Percentiles rank a stretch among this genome's conserved stretches.
phyloP scores from a whole-genome alignment of 2,329 filamentous ascomycete species.

The Fusarium gaditjirri region DNA sequence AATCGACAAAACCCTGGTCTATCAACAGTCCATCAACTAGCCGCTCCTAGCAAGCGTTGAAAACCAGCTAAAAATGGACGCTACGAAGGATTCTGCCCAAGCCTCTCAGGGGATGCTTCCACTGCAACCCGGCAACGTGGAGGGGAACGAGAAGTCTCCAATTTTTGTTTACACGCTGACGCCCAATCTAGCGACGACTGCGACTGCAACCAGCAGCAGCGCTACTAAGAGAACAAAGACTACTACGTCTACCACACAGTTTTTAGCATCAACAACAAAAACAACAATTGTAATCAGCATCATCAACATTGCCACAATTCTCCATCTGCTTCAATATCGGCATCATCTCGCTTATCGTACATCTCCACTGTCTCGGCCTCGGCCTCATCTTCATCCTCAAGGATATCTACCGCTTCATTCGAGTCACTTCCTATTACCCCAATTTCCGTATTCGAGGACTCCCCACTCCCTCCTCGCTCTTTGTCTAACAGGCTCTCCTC shows the following conservation, averaged over 20 bases:
- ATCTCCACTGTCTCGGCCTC: conserved; percentile 39
- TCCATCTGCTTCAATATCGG: conserved; percentile 38
- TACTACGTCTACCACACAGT: conserved; percentile 11
- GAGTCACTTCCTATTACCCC: conserved; percentile 35
- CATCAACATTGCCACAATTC: conserved; percentile 44
- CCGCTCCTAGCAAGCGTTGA: conserved; percentile 18
- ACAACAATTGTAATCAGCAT: conserved; percentile 41
- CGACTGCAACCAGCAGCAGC: conserved; percentile 10
- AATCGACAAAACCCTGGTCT: not conserved
- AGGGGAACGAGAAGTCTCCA: conserved; percentile 51
- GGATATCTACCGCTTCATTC: conserved; percentile 38
- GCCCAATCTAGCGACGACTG: conserved; percentile 26
- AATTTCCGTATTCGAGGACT: conserved; percentile 31
- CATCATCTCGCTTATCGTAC: conserved; percentile 41
- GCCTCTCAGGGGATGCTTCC: conserved; percentile 42
- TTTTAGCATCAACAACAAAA: conserved; percentile 16
- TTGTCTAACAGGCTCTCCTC: conserved; percentile 23
- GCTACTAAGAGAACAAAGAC: conserved; percentile 12
- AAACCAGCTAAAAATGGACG: conserved; percentile 38
- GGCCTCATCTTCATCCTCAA: conserved; percentile 35
- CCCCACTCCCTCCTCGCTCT: conserved; percentile 20
- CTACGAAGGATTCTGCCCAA: conserved; percentile 28
- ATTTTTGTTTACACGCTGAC: conserved; percentile 56
- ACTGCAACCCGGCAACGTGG: conserved; percentile 52
- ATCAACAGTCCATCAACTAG: not conserved